Evolutionary conservation across 306 rosid species (phyloP).

Genomic region (Dalbergia oliveri): DNA sequence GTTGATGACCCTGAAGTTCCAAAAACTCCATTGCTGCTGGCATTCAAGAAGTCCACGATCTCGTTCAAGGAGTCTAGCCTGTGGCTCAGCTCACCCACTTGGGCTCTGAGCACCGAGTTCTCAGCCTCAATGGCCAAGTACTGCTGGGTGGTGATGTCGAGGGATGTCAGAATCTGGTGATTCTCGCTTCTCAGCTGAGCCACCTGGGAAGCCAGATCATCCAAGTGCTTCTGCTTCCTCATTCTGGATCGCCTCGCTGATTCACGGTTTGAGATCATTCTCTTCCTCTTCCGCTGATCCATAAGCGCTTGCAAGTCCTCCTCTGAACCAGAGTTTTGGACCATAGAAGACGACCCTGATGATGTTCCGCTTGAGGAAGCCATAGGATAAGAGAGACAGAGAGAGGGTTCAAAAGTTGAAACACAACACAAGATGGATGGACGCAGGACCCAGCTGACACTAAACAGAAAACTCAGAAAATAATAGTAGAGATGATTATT

Average conservation of each 20-base stretch:
- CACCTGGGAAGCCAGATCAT: constrained; percentile 78
- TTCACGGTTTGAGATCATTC: constrained; percentile 95
- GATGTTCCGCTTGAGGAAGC: constrained; percentile 88
- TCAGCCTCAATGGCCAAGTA: constrained; percentile 72
- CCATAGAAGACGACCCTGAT: constrained; percentile 62
- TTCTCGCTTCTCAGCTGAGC: constrained; percentile 71
- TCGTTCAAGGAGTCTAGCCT: constrained; percentile 78
- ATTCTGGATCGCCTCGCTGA: constrained; percentile 88
- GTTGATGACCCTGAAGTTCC: constrained; percentile 12
- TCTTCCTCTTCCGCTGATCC: constrained; percentile 90
- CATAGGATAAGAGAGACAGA: constrained; percentile 44
- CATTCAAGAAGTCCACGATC: constrained; percentile 56
- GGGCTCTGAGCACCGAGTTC: constrained; percentile 84
- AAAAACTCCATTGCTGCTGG: constrained; percentile 44
- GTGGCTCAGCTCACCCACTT: constrained; percentile 65
- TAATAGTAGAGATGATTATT: background rate
- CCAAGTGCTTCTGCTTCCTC: constrained; percentile 95
- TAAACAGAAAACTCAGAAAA: background rate
- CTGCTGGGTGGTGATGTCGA: constrained; percentile 68
- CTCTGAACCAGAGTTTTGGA: constrained; percentile 79
- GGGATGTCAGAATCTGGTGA: constrained; percentile 67
- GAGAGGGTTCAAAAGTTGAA: background rate
- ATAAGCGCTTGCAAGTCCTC: constrained; percentile 67
- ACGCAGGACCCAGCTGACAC: constrained; percentile 50
- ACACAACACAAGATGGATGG: constrained; percentile 22